phyloP scores from a whole-genome alignment of 805 yeast species.

The Wickerhamomyces ciferrii region DNA sequence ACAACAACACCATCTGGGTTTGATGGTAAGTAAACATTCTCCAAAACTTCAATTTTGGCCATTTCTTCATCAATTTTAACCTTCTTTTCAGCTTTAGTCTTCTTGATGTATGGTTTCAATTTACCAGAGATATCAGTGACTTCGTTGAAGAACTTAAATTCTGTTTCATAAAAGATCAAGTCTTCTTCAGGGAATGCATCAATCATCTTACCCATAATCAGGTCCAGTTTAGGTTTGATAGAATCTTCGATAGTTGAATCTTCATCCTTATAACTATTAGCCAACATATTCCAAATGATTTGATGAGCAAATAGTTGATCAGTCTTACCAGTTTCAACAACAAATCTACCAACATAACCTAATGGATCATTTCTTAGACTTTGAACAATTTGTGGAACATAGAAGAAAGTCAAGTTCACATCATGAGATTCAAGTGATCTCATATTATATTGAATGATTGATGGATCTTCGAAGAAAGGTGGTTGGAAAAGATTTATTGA shows the following conservation, averaged over 20 bases:
- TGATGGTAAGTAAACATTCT: conserved; percentile 89
- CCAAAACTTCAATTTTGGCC: conserved; percentile 65
- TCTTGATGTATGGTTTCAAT: conserved; percentile 89
- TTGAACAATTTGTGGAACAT: conserved; percentile 98
- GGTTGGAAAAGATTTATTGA: conserved; percentile 82
- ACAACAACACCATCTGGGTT: conserved; percentile 94
- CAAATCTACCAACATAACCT: conserved; percentile 86
- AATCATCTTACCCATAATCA: conserved; percentile 61
- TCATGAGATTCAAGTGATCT: conserved; percentile 85
- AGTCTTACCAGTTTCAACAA: conserved; percentile 86
- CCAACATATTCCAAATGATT: conserved; percentile 96
- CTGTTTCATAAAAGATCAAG: conserved; percentile 65
- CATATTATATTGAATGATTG: conserved; percentile 81
- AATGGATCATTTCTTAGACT: conserved; percentile 72
- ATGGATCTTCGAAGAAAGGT: conserved; percentile 59
- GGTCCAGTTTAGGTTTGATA: conserved; percentile 78
- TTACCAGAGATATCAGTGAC: conserved; percentile 94
- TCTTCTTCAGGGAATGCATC: conserved; percentile 56
- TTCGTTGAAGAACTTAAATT: conserved; percentile 83
- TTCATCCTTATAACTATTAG: conserved; percentile 88
- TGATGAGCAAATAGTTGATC: conserved; percentile 94
- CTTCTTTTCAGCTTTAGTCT: conserved; percentile 94
- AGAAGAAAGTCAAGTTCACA: conserved; percentile 84
- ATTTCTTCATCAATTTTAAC: conserved; percentile 95
- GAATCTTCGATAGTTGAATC: conserved; percentile 76